Evolutionary conservation across 345 rosid species (phyloP), one percentile per base, ranked within the genome.

Genomic region (Eucalyptus rudis): DNA sequence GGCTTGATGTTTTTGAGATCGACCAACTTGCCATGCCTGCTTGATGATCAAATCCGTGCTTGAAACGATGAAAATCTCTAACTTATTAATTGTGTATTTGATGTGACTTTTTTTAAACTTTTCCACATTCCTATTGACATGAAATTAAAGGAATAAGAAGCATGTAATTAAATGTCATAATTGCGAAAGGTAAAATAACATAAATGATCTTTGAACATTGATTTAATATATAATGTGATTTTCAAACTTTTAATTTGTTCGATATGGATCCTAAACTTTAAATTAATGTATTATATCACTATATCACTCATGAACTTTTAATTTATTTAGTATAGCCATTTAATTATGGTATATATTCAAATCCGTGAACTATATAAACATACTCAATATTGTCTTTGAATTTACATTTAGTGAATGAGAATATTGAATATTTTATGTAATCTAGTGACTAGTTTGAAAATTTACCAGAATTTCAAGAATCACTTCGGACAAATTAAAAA

Each of bases 361-460:
- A 27, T 27, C 16, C 7, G 0, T 59, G 4, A 1, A 12, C n/a
- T 59, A 12, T 59, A 27, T 3, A 6, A 13, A 59, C n/a, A 62
- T 29, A 10, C 8, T 62, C 16, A 62, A 12, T 62, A 13, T 62
- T 13, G 4, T 3, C 17, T 6, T 3, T 62, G 7, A 59, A 6
- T 5, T 27, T 27, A 6, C 11, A 59, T 27, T 59, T 27, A 59
- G 7, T 27, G 4, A 59, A 27, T 11, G 7, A 5, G 3, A 29
- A 29, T 0, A 62, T 62, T 62, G 0, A 3, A 13, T 13, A 62
- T 62, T 62, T 29, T 4, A 13, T 6, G 3, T 59, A 59, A 6
- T 59, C 0, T 1, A 27, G 0, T 5, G 2, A 59, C 0, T 59
- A 27, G 1, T 27, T 59, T 59, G 1, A 62, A 62, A 0, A 62